phyloP scores from a whole-genome alignment of 805 yeast species.

The Saccharomyces paradoxus region DNA sequence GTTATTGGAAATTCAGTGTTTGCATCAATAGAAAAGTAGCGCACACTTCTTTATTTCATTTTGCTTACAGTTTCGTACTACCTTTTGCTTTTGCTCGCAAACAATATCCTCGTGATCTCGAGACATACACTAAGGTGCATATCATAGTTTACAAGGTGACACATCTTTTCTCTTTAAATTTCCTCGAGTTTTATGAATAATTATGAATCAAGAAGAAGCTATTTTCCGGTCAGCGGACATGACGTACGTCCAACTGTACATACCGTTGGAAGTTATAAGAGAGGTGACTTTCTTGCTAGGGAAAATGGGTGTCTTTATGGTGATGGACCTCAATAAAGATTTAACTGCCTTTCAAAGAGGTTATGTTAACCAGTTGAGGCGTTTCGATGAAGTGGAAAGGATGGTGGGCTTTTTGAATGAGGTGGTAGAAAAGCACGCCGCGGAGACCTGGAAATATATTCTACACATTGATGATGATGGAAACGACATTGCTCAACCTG shows the following conservation, averaged over 20 bases:
- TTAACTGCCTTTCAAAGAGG: constrained; percentile 84
- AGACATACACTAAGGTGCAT: not conserved
- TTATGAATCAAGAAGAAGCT: constrained; percentile 28
- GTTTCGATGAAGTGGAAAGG: constrained; percentile 73
- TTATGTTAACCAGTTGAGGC: constrained; percentile 78
- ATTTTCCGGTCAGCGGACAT: constrained; percentile 78
- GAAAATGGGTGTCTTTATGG: constrained; percentile 75
- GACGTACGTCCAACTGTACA: constrained; percentile 86
- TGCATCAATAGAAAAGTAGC: not conserved
- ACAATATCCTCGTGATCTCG: not conserved
- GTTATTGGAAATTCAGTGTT: not conserved
- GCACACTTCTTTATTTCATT: not conserved
- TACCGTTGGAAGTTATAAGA: constrained; percentile 76
- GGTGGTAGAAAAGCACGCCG: constrained; percentile 41
- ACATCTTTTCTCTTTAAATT: not conserved
- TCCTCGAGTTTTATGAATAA: not conserved
- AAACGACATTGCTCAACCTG: constrained; percentile 15
- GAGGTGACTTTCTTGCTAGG: constrained; percentile 81
- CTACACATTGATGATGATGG: constrained; percentile 26
- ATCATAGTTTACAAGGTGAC: not conserved
- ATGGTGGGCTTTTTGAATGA: constrained; percentile 49
- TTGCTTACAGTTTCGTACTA: not conserved
- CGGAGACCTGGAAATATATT: constrained; percentile 30
- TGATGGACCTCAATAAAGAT: constrained; percentile 76
- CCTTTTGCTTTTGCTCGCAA: not conserved